These are phyloP conservation scores for Ganoderma lingzhi DNA, from an alignment of 1,284 basidiomycete genomes.

Conservation along the genomic window DNA sequence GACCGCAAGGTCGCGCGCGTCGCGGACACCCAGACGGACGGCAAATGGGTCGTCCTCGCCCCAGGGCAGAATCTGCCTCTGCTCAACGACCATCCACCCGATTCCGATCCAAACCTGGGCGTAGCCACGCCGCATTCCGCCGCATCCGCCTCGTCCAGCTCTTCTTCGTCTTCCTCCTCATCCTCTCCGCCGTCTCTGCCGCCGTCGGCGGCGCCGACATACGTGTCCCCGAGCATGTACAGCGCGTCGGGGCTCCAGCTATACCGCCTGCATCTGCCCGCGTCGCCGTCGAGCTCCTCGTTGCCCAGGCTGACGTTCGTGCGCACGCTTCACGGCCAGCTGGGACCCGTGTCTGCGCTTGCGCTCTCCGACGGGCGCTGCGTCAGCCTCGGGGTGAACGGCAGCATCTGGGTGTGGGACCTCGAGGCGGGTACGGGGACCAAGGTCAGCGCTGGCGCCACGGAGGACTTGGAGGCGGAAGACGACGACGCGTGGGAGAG, in stretches of 20 bases:
- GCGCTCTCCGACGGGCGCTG: conserved; percentile 82
- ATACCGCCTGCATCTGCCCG: conserved; percentile 73
- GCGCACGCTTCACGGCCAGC: conserved; percentile 72
- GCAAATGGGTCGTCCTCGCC: conserved; percentile 84
- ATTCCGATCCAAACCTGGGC: background rate
- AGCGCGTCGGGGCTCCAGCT: conserved; percentile 70
- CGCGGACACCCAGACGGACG: conserved; percentile 78
- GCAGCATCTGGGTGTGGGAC: conserved; percentile 86
- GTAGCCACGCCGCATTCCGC: conserved; percentile 20
- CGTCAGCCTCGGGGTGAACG: conserved; percentile 73
- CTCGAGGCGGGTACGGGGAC: conserved; percentile 72
- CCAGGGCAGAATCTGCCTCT: conserved; percentile 50
- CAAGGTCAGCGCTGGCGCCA: conserved; percentile 50
- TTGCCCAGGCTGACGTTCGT: conserved; percentile 74
- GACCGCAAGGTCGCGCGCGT: conserved; percentile 72
- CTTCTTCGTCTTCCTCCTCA: conserved; percentile 23
- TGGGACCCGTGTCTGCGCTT: conserved; percentile 69
- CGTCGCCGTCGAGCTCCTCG: conserved; percentile 52
- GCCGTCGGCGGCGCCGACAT: conserved; percentile 36
- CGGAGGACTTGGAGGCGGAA: conserved; percentile 11
- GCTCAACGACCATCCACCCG: background rate
- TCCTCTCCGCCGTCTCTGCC: conserved; percentile 24
- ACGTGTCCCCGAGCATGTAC: conserved; percentile 47
- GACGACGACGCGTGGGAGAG: conserved; percentile 12
- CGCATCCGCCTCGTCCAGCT: background rate